Conservation (phyloP, 495 filamentous ascomycete species). For the Glonium stellatum region DNA sequence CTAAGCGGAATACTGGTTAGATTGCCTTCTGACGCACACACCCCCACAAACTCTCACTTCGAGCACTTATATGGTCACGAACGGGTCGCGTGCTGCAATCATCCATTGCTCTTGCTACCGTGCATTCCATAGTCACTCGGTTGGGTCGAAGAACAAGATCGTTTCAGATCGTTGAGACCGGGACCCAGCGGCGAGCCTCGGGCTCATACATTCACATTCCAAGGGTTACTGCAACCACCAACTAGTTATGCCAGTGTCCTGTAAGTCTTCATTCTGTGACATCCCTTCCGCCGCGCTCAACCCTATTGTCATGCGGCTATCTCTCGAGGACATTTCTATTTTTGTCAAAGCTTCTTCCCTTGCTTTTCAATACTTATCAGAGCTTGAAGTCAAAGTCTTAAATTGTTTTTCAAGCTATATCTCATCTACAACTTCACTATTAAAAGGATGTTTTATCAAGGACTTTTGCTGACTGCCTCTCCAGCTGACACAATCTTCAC, state of each 20-base stretch:
- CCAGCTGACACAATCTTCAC: constrained; percentile 26
- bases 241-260: constrained; percentile 27
- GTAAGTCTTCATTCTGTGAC: constrained; percentile 27
- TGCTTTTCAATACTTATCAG: constrained; percentile 5
- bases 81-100: constrained; percentile 24
- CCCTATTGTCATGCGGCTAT: constrained; percentile 20
- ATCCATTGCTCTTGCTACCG: constrained; percentile 14
- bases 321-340: constrained; percentile 5
- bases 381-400: neutral
- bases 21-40: constrained; percentile 15
- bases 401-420: neutral
- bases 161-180: constrained; percentile 30
- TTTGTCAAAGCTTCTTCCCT: neutral
- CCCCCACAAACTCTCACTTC: constrained; percentile 10
- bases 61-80: constrained; percentile 24
- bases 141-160: constrained; percentile 13
- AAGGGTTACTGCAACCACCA: constrained; percentile 25
- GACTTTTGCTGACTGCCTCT: constrained; percentile 24
- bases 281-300: constrained; percentile 5
- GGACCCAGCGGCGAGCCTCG: constrained; percentile 25
- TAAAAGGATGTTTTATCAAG: constrained; percentile 18
- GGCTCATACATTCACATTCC: constrained; percentile 27
- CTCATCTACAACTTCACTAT: neutral
- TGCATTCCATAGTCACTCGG: constrained; percentile 29
- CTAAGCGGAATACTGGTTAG: constrained; percentile 16